phyloP scores from a whole-genome alignment of 108 stramenopile species.

The Bacterosira constricta region DNA sequence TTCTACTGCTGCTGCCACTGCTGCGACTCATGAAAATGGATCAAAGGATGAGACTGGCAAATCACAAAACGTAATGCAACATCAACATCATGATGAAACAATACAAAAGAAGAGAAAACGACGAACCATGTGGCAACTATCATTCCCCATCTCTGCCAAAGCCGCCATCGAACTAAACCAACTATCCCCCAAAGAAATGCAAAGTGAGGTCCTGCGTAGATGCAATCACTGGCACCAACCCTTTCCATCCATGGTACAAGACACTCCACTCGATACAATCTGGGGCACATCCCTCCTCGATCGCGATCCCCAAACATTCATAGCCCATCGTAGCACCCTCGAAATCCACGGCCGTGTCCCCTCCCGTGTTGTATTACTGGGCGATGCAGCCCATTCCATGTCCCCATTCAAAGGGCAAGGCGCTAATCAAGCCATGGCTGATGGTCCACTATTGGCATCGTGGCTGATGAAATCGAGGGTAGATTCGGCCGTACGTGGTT shows the following conservation, averaged over 20 bases:
- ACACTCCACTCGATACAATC: slow-evolving; percentile 67
- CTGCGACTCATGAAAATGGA: too few relatives aligned
- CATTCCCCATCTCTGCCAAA: slow-evolving; percentile 49
- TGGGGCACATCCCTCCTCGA: slow-evolving; percentile 83
- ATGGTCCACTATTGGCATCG: slow-evolving; percentile 76
- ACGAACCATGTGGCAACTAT: slow-evolving; percentile 89
- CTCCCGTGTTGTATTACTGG: slow-evolving; percentile 69
- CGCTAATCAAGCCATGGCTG: slow-evolving; percentile 89
- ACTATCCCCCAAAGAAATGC: slow-evolving; percentile 36
- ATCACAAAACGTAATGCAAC: neutral
- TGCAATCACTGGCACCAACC: slow-evolving; percentile 77
- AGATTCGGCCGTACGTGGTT: slow-evolving; percentile 65
- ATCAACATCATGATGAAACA: too few relatives aligned
- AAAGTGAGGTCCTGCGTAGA: slow-evolving; percentile 55
- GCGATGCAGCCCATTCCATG: slow-evolving; percentile 92
- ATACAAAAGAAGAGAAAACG: slow-evolving; percentile 9
- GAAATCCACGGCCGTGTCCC: slow-evolving; percentile 36
- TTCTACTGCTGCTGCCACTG: too few relatives aligned
- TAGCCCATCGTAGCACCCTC: slow-evolving; percentile 33
- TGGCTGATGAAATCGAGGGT: slow-evolving; percentile 62
- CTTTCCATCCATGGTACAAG: slow-evolving; percentile 65
- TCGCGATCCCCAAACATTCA: slow-evolving; percentile 69
- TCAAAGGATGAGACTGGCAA: too few relatives aligned
- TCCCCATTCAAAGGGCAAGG: slow-evolving; percentile 94
- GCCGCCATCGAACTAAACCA: slow-evolving; percentile 33